Evolutionary conservation across 345 rosid species (phyloP).

Genomic region (Tarenaya hassleriana): DNA sequence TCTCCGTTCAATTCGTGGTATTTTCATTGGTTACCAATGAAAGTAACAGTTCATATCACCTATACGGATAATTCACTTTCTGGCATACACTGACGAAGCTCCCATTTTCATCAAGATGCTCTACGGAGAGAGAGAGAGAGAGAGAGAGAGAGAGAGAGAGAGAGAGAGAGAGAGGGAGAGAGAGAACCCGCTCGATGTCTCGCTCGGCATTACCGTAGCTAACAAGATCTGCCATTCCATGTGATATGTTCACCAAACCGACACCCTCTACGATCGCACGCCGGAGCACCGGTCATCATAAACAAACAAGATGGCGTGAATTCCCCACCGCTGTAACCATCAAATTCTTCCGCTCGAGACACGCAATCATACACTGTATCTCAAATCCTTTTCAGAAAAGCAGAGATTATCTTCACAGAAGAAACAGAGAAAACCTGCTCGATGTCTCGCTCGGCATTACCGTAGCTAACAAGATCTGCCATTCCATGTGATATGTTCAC

Average conservation of each 20-base stretch:
- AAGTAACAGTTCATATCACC: background rate
- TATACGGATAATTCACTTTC: background rate
- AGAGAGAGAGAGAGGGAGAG: conserved; percentile 10
- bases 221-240: conserved; percentile 99
- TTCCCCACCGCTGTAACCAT: conserved; percentile 34
- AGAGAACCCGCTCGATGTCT: conserved; percentile 67
- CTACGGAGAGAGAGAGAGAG: background rate
- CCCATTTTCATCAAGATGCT: conserved; percentile 3
- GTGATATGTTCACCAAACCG: conserved; percentile 60
- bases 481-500: conserved; percentile 89
- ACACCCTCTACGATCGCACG: conserved; percentile 74
- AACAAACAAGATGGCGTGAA: conserved; percentile 29
- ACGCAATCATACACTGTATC: conserved; percentile 12
- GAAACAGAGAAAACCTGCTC: conserved; percentile 37
- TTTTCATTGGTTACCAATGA: too few species aligned
- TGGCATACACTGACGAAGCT: background rate
- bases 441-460: conserved; percentile 74
- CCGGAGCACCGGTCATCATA: conserved; percentile 85
- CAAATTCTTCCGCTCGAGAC: too few species aligned
- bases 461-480: conserved; percentile 97
- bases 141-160: background rate
- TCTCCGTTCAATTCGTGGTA: too few species aligned
- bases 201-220: conserved; percentile 80
- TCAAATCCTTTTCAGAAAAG: background rate
- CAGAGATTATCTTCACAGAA: conserved; percentile 1